Conservation (phyloP, 768 basidiomycete species). For the Boletus reticuloceps region DNA sequence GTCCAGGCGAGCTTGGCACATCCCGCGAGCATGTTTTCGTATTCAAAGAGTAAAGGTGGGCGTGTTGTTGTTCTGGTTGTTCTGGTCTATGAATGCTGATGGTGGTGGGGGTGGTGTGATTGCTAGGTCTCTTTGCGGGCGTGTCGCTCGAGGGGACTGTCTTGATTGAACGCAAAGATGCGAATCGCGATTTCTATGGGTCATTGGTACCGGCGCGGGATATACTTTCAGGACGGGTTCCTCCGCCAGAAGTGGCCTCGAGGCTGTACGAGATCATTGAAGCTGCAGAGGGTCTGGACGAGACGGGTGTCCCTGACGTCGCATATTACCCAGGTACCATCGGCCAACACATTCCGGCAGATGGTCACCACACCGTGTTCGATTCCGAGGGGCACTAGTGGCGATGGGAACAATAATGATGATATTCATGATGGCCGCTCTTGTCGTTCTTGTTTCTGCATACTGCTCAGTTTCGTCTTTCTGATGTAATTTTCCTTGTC, state of each 20-base stretch:
- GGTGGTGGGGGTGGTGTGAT: background rate
- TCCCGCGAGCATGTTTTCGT: constrained; percentile 96
- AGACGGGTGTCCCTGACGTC: constrained; percentile 71
- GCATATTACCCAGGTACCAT: constrained; percentile 73
- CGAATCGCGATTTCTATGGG: constrained; percentile 96
- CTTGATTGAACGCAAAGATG: constrained; percentile 93
- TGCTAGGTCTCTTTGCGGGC: constrained; percentile 86
- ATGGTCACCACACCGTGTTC: constrained; percentile 60
- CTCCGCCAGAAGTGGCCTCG: constrained; percentile 95
- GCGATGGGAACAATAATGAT: background rate
- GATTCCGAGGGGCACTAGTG: constrained; percentile 57
- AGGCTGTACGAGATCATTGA: constrained; percentile 95
- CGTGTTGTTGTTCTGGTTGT: background rate
- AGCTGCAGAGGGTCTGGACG: constrained; percentile 91
- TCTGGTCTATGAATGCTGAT: background rate
- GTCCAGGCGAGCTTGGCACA: constrained; percentile 85
- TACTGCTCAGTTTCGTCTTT: background rate
- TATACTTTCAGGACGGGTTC: constrained; percentile 90
- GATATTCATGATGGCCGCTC: background rate
- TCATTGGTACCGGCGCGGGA: constrained; percentile 85
- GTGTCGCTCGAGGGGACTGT: constrained; percentile 92
- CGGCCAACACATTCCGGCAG: constrained; percentile 55
- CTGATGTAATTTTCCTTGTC: background rate
- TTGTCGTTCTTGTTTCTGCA: background rate
- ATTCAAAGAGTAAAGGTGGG: constrained; percentile 91